Conservation (phyloP, 2,329 filamentous ascomycete genomes). For the Aureobasidium sp. region DNA sequence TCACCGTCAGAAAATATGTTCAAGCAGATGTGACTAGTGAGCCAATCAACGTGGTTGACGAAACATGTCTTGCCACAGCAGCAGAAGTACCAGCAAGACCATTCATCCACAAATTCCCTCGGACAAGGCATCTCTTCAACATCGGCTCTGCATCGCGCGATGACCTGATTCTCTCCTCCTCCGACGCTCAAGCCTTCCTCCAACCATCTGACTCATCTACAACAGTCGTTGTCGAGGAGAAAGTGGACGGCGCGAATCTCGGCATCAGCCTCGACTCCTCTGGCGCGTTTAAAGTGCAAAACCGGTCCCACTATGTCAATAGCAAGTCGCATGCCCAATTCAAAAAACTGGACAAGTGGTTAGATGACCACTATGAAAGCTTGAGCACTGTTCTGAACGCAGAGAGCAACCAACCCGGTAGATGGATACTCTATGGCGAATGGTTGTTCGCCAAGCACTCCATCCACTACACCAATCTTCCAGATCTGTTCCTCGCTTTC, state of each 20-base stretch:
- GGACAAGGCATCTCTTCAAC: conserved; percentile 14
- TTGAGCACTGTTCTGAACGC: neutral
- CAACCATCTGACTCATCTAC: neutral
- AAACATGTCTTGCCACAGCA: neutral
- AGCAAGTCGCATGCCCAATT: conserved; percentile 11
- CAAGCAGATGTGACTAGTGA: neutral
- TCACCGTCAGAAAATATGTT: neutral
- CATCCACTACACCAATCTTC: conserved; percentile 10
- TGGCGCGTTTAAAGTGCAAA: conserved; percentile 8
- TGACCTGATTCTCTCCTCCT: neutral
- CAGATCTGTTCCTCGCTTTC: conserved; percentile 13
- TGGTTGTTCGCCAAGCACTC: conserved; percentile 14
- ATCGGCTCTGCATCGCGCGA: conserved; percentile 12
- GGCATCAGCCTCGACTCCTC: conserved; percentile 8
- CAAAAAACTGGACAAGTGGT: conserved; percentile 10
- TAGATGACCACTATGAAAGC: neutral
- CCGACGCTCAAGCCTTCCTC: conserved; percentile 3
- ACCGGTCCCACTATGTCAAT: conserved; percentile 10
- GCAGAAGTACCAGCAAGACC: neutral
- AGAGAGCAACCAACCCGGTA: neutral
- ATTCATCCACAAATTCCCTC: conserved; percentile 12
- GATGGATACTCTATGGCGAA: conserved; percentile 14
- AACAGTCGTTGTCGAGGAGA: conserved; percentile 10
- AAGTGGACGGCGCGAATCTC: conserved; percentile 15
- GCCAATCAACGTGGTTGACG: neutral